A percentile compares a stretch with the other conserved stretches of the same genome.
Evolutionary conservation across 2,329 filamentous ascomycete species (phyloP).

Genomic region (Trichoderma sp.): DNA sequence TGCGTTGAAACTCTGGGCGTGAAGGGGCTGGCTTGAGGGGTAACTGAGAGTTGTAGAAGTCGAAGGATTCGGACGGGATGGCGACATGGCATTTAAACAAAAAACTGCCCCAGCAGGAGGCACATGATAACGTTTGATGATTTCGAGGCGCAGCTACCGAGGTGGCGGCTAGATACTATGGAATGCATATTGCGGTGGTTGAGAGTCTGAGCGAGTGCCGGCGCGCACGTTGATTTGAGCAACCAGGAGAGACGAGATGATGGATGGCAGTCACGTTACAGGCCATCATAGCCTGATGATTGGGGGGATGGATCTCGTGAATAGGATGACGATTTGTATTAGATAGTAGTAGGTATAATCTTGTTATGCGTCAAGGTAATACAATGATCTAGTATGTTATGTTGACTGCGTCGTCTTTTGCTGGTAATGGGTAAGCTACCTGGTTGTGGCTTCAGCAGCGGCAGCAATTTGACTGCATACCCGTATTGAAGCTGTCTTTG

Average conservation of each 20-base stretch:
- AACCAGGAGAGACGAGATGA: background rate
- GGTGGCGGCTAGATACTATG: conserved; percentile 15
- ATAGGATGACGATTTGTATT: background rate
- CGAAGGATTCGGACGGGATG: background rate
- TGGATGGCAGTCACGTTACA: background rate
- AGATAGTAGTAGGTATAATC: conserved; percentile 4
- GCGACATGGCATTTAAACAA: conserved; percentile 14
- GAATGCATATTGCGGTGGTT: conserved; percentile 21
- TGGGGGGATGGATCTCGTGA: background rate
- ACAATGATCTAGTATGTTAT: background rate
- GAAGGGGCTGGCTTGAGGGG: background rate
- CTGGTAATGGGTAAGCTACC: too few relatives aligned
- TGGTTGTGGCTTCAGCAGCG: too few relatives aligned
- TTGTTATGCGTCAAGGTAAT: background rate
- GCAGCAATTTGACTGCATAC: too few relatives aligned
- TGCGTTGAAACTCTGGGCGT: background rate
- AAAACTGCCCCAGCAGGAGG: background rate
- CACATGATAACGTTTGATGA: conserved; percentile 21
- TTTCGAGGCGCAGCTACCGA: background rate
- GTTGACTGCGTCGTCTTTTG: too few relatives aligned
- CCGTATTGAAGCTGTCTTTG: too few relatives aligned
- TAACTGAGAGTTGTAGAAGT: background rate
- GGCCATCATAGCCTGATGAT: background rate
- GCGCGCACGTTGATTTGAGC: background rate
- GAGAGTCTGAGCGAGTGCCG: background rate